A percentile compares a stretch with the other conserved stretches of the same genome.
These are phyloP conservation scores for Fraxinus americana DNA, from an alignment of 257 asterid genomes.

Conservation along the genomic window DNA sequence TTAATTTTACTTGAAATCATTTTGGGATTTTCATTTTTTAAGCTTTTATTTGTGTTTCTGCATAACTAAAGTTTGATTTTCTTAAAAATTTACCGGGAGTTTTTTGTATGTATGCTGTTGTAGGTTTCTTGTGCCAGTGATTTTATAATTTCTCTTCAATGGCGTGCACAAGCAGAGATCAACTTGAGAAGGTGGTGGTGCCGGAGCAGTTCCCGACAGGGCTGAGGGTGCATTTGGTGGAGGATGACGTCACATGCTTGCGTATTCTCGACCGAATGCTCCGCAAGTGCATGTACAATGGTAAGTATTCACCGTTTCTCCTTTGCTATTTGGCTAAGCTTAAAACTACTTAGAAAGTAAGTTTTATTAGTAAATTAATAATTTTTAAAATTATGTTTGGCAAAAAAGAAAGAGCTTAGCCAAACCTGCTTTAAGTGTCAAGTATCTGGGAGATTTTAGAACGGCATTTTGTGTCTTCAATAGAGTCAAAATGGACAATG, in stretches of 20 bases:
- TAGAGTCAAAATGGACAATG: not conserved
- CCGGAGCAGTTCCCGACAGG: constrained; percentile 76
- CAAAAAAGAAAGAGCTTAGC: not conserved
- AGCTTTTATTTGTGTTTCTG: not conserved
- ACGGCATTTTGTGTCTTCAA: not conserved
- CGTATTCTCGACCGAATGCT: constrained; percentile 76
- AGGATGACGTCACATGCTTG: constrained; percentile 65
- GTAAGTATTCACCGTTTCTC: constrained; percentile 33
- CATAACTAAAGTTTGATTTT: not conserved
- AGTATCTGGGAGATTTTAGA: not conserved
- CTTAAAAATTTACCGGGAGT: not conserved
- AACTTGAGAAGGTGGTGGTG: constrained; percentile 34
- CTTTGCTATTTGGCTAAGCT: not conserved
- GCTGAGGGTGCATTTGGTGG: constrained; percentile 78
- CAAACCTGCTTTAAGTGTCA: not conserved
- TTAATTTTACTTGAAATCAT: not conserved
- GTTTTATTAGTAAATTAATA: no score
- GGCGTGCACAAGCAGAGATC: constrained; percentile 42
- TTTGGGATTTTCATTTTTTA: constrained; percentile 3
- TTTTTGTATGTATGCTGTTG: not conserved
- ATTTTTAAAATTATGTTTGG: not conserved
- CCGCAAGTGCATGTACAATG: constrained; percentile 65
- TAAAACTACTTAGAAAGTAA: not conserved
- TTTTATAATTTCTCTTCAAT: constrained; percentile 25
- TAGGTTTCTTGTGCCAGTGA: constrained; percentile 10